These are phyloP conservation scores for Aotearoamyces nothofagi DNA, from an alignment of 2,329 filamentous ascomycete species.

Conservation along the genomic window DNA sequence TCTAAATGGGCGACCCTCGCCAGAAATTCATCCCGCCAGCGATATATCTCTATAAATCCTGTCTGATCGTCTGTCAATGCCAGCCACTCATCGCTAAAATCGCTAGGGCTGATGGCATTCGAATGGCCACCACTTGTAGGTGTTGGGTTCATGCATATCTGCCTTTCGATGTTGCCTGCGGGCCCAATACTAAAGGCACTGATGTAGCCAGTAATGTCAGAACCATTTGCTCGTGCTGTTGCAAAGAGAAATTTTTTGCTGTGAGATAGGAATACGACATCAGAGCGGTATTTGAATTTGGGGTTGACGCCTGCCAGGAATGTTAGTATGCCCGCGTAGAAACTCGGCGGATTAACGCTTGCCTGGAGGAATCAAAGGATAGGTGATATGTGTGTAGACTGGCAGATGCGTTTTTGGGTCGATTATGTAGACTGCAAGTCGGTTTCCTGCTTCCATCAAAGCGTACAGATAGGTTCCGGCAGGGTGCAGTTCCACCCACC, in stretches of 20 bases:
- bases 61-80: slow-evolving; percentile 80
- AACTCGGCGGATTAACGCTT: no score
- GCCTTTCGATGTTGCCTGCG: slow-evolving; percentile 56
- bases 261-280: slow-evolving; percentile 61
- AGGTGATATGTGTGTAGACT: slow-evolving; percentile 62
- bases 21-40: slow-evolving; percentile 72
- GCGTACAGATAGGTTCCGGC: slow-evolving; percentile 68
- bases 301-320: slow-evolving; percentile 15
- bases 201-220: slow-evolving; percentile 67
- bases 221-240: slow-evolving; percentile 64
- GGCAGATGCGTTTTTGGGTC: slow-evolving; percentile 59
- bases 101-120: slow-evolving; percentile 73
- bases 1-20: slow-evolving; percentile 62
- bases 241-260: slow-evolving; percentile 69
- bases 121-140: slow-evolving; percentile 79
- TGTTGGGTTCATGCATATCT: slow-evolving; percentile 71
- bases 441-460: slow-evolving; percentile 82
- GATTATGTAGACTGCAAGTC: slow-evolving; percentile 68
- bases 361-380: slow-evolving; percentile 66
- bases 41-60: slow-evolving; percentile 76
- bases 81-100: slow-evolving; percentile 80
- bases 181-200: slow-evolving; percentile 60
- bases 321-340: slow-evolving; percentile 5
- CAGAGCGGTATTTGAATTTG: slow-evolving; percentile 73
- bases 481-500: slow-evolving; percentile 78